Evolutionary conservation across 2,329 filamentous ascomycete species (phyloP), one percentile per base, ranked within the genome.

Genomic region (Lachnellula subtilissima): DNA sequence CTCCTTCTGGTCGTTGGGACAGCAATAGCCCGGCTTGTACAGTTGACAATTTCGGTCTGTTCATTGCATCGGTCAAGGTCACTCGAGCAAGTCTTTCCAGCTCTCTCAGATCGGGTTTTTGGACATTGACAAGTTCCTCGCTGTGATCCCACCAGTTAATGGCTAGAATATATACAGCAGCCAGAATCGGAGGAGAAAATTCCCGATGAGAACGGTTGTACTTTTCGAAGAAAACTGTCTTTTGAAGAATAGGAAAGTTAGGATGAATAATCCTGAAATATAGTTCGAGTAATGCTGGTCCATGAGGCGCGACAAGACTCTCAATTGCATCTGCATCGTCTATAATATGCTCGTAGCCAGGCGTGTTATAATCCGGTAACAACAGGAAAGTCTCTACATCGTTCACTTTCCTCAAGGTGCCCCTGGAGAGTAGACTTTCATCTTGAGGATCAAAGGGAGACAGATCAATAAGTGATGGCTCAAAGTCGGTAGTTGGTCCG

Each of bases 91-190:
- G 79, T 57, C 82, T 79, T 71, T 95, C 91, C 22, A 95, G 75
- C 56, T 85, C 83, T 40, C 77, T 76, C n/a, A 89, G 79, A 71
- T 96, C 85, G 0, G 91, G 91, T 57, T 83, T 83, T 22, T 83
- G 82, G 23, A 82, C 75, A 19, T 77, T 75, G 40, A 84, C 81
- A 23, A 93, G 78, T 22, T 84, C 82, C 17, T 85, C 81, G 60
- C 85, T 87, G 59, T 89, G 80, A 51, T 90, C 84, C 85, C 91
- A 94, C 86, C 91, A 96, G 70, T 93, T 91, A 66, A 95, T 81
- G 8, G 91, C 89, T 23, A 96, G 76, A 23, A 96, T 84, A 67
- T 96, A 94, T 65, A 95, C 85, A 52, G 88, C 88, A 35, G 88
- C 89, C 15, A 95, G 77, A 25, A 94, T 75, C 11, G 88, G 83